Evolutionary conservation across 805 yeast species (phyloP).

Genomic region (Starmera quercuum): DNA sequence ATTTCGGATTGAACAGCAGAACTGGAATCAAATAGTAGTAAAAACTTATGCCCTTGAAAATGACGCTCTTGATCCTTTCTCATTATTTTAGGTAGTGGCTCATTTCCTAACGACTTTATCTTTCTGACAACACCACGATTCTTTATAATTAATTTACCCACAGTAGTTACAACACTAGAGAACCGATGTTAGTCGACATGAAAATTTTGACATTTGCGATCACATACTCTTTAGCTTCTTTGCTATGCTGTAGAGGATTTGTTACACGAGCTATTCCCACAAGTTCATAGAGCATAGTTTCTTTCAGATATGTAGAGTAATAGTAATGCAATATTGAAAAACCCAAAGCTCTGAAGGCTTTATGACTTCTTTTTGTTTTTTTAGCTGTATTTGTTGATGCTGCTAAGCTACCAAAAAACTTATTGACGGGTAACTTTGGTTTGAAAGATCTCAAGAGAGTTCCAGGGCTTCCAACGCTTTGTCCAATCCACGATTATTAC

Average conservation of each 20-base stretch:
- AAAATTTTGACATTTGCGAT: background rate
- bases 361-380: too few species aligned
- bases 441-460: too few species aligned
- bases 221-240: slow-evolving; percentile 55
- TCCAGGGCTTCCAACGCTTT: too few species aligned
- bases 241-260: slow-evolving; percentile 41
- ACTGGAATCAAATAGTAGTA: slow-evolving; percentile 81
- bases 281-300: slow-evolving; percentile 76
- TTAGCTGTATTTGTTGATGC: too few species aligned
- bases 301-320: too few species aligned
- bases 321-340: too few species aligned
- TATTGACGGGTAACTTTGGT: too few species aligned
- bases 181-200: background rate
- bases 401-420: too few species aligned
- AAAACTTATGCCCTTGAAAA: slow-evolving; percentile 83
- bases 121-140: slow-evolving; percentile 94
- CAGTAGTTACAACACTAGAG: slow-evolving; percentile 45
- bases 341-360: too few species aligned
- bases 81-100: slow-evolving; percentile 72
- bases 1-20: slow-evolving; percentile 83
- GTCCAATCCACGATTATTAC: too few species aligned
- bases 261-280: slow-evolving; percentile 82
- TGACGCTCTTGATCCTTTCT: slow-evolving; percentile 83
- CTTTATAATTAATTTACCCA: slow-evolving; percentile 74
- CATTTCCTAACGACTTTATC: slow-evolving; percentile 71